These are phyloP conservation scores for Durio zibethinus DNA, from an alignment of 345 rosid species.

Conservation along the genomic window DNA sequence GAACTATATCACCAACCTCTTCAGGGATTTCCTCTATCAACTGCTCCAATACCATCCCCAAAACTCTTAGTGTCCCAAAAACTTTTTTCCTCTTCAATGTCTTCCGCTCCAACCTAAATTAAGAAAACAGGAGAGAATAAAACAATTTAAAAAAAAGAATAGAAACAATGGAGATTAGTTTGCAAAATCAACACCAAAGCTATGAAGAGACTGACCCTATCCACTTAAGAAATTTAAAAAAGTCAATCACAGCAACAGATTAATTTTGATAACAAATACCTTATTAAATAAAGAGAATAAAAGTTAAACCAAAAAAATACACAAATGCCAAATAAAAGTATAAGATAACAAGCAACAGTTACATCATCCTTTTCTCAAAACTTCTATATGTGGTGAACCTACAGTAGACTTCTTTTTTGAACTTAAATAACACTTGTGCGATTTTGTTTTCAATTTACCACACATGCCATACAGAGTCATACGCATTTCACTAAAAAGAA, in stretches of 20 bases:
- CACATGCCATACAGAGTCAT: neutral
- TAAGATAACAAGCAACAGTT: neutral
- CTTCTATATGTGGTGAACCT: neutral
- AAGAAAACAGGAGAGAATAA: conserved; percentile 8
- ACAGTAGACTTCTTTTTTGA: neutral
- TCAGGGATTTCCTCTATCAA: conserved; percentile 77
- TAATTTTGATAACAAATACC: neutral
- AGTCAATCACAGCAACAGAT: neutral
- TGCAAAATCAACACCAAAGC: neutral
- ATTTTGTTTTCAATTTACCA: neutral
- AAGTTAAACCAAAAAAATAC: neutral
- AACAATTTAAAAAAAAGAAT: conserved; percentile 6
- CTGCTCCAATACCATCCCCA: conserved; percentile 82
- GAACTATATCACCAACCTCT: conserved; percentile 50
- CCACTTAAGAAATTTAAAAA: neutral
- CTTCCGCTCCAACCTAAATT: conserved; percentile 77
- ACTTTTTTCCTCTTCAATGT: conserved; percentile 82
- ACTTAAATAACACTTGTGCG: neutral
- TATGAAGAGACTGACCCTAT: neutral
- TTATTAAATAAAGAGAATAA: neutral
- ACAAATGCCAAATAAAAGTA: neutral
- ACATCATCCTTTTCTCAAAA: neutral
- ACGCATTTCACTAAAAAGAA: neutral
- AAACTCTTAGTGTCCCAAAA: conserved; percentile 76
- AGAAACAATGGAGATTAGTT: neutral